phyloP scores from a whole-genome alignment of 2,329 filamentous ascomycete species.

The Talaromyces sp. region DNA sequence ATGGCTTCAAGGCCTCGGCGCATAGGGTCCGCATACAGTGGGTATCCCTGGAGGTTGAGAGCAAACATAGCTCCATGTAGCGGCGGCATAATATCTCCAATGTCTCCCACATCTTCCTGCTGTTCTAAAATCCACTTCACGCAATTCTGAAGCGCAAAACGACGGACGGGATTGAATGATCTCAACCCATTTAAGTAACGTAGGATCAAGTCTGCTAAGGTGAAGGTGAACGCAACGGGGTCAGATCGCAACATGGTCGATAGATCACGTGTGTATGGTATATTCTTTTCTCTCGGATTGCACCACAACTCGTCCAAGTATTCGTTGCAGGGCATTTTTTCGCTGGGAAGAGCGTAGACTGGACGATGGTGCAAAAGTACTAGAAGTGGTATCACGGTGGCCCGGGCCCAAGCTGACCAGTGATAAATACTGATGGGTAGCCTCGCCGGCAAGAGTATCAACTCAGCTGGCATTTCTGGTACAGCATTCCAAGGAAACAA shows the following conservation, averaged over 20 bases:
- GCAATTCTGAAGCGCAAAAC: neutral
- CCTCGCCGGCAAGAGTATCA: slow-evolving; percentile 30
- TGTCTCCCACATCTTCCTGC: neutral
- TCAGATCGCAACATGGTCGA: neutral
- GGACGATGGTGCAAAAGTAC: slow-evolving; percentile 16
- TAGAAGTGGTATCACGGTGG: neutral
- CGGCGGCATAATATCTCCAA: neutral
- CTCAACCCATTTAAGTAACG: neutral
- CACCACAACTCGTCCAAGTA: slow-evolving; percentile 36
- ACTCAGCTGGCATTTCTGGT: slow-evolving; percentile 33
- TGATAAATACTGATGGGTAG: slow-evolving; percentile 31
- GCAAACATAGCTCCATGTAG: neutral
- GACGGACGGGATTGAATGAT: neutral
- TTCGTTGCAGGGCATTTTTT: neutral
- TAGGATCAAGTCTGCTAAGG: neutral
- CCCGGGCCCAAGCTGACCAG: neutral
- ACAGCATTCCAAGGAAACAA: slow-evolving; percentile 34
- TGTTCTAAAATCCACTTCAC: neutral
- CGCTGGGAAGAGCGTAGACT: neutral
- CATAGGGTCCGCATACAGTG: slow-evolving; percentile 21
- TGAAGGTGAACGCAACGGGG: neutral
- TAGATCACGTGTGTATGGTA: slow-evolving; percentile 19
- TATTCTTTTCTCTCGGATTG: slow-evolving; percentile 22
- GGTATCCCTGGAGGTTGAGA: neutral
- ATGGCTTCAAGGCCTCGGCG: slow-evolving; percentile 26